Base-by-base conservation (phyloP, 2,329 filamentous ascomycete species). In the Emericellopsis atlantica region DNA sequence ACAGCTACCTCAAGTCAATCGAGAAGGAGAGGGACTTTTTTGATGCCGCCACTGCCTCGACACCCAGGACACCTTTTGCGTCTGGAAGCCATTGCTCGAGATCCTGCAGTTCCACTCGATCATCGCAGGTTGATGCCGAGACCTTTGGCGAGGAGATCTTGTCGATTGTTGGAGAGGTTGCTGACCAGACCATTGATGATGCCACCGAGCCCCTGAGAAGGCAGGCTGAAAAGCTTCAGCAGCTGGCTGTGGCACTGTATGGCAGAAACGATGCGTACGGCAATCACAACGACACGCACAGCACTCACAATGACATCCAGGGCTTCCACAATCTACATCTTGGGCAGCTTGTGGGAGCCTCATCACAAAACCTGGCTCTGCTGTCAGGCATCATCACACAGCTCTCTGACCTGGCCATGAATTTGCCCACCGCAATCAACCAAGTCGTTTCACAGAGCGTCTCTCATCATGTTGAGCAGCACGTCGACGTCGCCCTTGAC, bases 101-200 rank as follows among this genome's bases (percentile, higher is more conserved):
- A 7, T 29, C 26, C 8, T 29, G 26, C 12, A 12, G 3, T 29
- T 29, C 26, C 9, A 29, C 26, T 29, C 26, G 12, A 9, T 22
- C 32, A 6, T 26, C 39, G 24, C 24, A 12, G 29, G 21, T 39
- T 3, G 48, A 48, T 15, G 26, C 48, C 4, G 40, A 39, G 6
- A 40, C 41, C 0, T 3, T 46, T 15, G 42, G 41, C 2, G 52
- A 60, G 26, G 45, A 48, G 5, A 52, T 61, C 11, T 50, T 47
- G 26, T 48, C 51, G 2, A 49, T 58, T 21, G 44, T 59, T 12
- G 58, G 59, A 32, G 46, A 56, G 2, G 48, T 44, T 2, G 56
- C 57, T 1, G 58, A 61, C 23, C 49, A 56, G n/a, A 51, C 54
- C 9, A 51, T 61, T 23, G 47, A 54, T 0, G 54, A 56, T 29